Evolutionary conservation across 2,329 filamentous ascomycete species (phyloP).

Genomic region (Xylaria hypoxylon): DNA sequence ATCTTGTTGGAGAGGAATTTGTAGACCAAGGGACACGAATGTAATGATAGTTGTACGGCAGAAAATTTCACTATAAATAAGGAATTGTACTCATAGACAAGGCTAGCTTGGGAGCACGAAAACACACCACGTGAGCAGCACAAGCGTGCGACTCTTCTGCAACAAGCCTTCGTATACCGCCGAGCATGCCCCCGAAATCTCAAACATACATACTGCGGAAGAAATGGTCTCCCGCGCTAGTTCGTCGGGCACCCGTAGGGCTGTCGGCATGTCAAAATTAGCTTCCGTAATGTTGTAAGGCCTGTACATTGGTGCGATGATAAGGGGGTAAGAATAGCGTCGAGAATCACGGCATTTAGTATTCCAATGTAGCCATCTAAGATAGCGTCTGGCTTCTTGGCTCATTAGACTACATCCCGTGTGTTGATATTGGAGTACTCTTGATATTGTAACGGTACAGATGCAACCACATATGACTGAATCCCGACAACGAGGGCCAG

Average conservation of each 20-base stretch:
- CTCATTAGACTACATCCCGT: background rate
- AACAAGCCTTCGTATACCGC: slow-evolving; percentile 22
- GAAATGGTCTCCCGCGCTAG: slow-evolving; percentile 19
- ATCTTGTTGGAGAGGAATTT: slow-evolving; percentile 23
- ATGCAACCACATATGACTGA: slow-evolving; percentile 22
- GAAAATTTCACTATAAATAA: slow-evolving; percentile 8
- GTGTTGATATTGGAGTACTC: slow-evolving; percentile 25
- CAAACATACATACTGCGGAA: slow-evolving; percentile 9
- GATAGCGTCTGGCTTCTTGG: background rate
- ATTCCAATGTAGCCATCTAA: slow-evolving; percentile 1
- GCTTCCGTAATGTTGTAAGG: background rate
- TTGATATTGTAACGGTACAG: slow-evolving; percentile 21
- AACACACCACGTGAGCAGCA: slow-evolving; percentile 19
- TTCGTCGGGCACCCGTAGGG: slow-evolving; percentile 17
- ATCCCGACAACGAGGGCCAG: slow-evolving; percentile 44
- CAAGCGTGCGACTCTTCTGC: slow-evolving; percentile 14
- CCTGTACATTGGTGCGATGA: slow-evolving; percentile 17
- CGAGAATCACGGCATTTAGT: background rate
- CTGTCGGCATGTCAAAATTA: slow-evolving; percentile 15
- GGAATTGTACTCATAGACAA: slow-evolving; percentile 4
- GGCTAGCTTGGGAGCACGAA: slow-evolving; percentile 23
- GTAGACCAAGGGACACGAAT: slow-evolving; percentile 11
- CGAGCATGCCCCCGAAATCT: slow-evolving; percentile 24
- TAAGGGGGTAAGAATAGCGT: slow-evolving; percentile 13
- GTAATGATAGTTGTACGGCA: slow-evolving; percentile 29